A percentile compares a stretch with the other conserved stretches of the same genome.
These are phyloP conservation scores for Xylaria sp. DNA, from an alignment of 2,329 filamentous ascomycete species.

Conservation along the genomic window DNA sequence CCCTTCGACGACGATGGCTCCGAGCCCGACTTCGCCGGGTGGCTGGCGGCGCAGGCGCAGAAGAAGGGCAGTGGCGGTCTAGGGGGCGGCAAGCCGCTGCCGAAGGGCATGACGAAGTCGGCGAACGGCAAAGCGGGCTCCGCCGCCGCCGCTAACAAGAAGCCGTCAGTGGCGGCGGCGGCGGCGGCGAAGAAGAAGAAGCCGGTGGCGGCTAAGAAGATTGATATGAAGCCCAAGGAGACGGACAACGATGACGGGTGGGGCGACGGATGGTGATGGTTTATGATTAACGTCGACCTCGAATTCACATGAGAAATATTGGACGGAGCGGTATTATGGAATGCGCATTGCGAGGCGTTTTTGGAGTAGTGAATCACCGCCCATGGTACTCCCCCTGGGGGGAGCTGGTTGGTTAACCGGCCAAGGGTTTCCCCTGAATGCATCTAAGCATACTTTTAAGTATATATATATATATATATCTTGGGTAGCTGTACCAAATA, in stretches of 20 bases:
- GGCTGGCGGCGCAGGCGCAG: conserved; percentile 84
- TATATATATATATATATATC: too few species aligned
- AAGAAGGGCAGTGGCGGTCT: conserved; percentile 57
- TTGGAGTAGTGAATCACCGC: conserved; percentile 2
- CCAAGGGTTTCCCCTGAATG: too few species aligned
- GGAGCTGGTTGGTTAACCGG: not conserved
- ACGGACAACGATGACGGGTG: conserved; percentile 60
- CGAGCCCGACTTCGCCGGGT: conserved; percentile 94
- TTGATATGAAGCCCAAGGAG: conserved; percentile 68
- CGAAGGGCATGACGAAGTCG: conserved; percentile 79
- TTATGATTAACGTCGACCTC: too few species aligned
- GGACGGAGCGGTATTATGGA: too few species aligned
- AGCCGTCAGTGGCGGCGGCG: conserved; percentile 41
- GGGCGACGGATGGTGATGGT: conserved; percentile 64
- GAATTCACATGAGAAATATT: too few species aligned
- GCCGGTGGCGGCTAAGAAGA: conserved; percentile 61
- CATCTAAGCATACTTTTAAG: too few species aligned
- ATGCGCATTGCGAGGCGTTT: conserved; percentile 6
- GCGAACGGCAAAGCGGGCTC: conserved; percentile 26
- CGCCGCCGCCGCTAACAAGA: conserved; percentile 43
- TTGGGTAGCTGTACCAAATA: too few species aligned
- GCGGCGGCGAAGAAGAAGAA: conserved; percentile 51
- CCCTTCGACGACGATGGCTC: conserved; percentile 82
- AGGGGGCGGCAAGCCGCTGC: conserved; percentile 64
- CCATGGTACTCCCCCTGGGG: too few species aligned